phyloP scores from a whole-genome alignment of 31 red algal species.

The Porphyra umbilicalis region DNA sequence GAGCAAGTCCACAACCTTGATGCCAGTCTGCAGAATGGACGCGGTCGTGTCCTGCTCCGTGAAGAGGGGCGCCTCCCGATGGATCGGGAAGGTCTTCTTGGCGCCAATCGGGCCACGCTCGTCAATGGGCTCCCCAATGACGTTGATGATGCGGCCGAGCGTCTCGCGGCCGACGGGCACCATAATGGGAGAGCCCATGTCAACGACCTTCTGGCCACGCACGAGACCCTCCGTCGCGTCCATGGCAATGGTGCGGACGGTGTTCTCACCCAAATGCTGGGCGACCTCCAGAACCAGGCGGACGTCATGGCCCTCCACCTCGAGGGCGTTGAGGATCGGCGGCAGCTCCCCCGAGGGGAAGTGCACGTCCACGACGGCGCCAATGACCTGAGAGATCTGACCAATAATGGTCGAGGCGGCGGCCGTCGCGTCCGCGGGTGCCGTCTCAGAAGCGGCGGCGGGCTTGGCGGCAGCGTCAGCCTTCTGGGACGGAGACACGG shows the following conservation, averaged over 20 bases:
- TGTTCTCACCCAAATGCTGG: slow-evolving; percentile 97
- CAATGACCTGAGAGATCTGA: slow-evolving; percentile 91
- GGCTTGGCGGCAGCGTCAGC: background rate
- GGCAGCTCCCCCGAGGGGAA: slow-evolving; percentile 73
- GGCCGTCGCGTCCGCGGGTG: slow-evolving; percentile 10
- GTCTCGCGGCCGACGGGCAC: slow-evolving; percentile 94
- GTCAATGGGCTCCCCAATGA: slow-evolving; percentile 98
- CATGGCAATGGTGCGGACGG: slow-evolving; percentile 97
- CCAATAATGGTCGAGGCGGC: slow-evolving; percentile 28
- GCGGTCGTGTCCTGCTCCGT: slow-evolving; percentile 84
- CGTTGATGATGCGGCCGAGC: slow-evolving; percentile 97
- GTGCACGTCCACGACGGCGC: slow-evolving; percentile 98
- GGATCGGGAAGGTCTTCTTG: slow-evolving; percentile 89
- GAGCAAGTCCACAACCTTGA: slow-evolving; percentile 98
- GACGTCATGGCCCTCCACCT: slow-evolving; percentile 82
- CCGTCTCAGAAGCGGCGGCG: background rate
- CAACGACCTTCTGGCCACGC: slow-evolving; percentile 76
- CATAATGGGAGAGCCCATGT: slow-evolving; percentile 83
- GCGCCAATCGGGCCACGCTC: slow-evolving; percentile 92
- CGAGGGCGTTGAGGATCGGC: slow-evolving; percentile 89
- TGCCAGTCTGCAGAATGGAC: slow-evolving; percentile 89
- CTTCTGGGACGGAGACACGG: background rate
- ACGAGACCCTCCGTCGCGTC: slow-evolving; percentile 98
- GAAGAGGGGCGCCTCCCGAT: slow-evolving; percentile 91
- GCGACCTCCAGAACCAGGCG: slow-evolving; percentile 97